These are phyloP conservation scores for Grosmannia penicillata DNA, from an alignment of 2,329 filamentous ascomycete genomes.

Conservation along the genomic window DNA sequence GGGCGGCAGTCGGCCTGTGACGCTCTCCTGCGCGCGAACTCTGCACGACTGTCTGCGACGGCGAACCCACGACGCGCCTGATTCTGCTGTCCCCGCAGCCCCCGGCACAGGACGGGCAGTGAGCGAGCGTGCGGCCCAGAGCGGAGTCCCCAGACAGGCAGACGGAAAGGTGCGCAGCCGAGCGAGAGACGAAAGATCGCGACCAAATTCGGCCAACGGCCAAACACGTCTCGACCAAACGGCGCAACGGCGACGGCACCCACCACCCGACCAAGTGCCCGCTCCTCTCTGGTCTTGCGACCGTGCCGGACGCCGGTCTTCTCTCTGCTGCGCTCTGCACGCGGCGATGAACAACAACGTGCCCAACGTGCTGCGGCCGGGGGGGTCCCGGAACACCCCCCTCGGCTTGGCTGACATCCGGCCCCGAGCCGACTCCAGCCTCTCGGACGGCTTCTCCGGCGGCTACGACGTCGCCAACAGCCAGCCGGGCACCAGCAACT, in stretches of 20 bases:
- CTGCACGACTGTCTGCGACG: no score
- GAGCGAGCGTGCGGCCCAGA: no score
- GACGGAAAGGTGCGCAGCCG: no score
- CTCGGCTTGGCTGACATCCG: conserved; percentile 85
- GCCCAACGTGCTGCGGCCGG: conserved; percentile 45
- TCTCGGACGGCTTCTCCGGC: conserved; percentile 57
- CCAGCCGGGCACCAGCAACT: conserved; percentile 70
- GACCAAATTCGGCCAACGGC: no score
- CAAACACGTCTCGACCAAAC: no score
- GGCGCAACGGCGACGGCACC: no score
- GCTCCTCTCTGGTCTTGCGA: background rate
- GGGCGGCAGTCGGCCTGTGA: conserved; percentile 1
- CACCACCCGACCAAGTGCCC: no score
- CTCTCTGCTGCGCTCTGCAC: background rate
- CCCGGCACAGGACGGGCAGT: background rate
- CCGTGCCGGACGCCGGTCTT: background rate
- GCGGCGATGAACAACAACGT: conserved; percentile 23
- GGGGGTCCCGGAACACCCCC: conserved; percentile 63
- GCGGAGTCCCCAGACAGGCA: no score
- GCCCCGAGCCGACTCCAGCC: conserved; percentile 66
- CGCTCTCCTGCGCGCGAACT: background rate
- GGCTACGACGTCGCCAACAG: conserved; percentile 52
- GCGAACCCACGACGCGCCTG: no score
- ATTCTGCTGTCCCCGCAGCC: background rate
- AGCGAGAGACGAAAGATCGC: no score